phyloP scores from a whole-genome alignment of 2,329 filamentous ascomycete genomes.

The Trematosphaeria pertusa region DNA sequence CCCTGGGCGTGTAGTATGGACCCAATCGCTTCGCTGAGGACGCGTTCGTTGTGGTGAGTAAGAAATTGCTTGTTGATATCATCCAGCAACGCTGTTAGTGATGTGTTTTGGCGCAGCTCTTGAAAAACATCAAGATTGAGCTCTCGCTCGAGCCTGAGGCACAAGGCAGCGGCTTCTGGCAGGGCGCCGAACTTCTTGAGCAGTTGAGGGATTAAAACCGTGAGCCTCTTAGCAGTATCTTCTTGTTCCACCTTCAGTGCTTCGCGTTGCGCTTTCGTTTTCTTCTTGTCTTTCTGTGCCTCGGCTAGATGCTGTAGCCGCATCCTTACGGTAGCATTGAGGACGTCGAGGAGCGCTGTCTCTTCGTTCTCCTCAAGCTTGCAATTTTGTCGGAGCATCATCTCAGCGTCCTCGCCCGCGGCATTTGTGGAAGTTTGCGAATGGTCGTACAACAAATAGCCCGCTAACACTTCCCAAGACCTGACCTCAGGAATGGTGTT shows the following conservation, averaged over 20 bases:
- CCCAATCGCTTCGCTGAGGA: constrained; percentile 81
- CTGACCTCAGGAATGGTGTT: constrained; percentile 80
- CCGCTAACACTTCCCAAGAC: constrained; percentile 87
- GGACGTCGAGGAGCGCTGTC: constrained; percentile 81
- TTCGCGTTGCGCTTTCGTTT: constrained; percentile 60
- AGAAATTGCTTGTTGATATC: constrained; percentile 94
- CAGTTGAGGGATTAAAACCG: constrained; percentile 79
- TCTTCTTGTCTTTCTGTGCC: constrained; percentile 63
- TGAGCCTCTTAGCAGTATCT: constrained; percentile 77
- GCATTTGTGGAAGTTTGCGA: constrained; percentile 63
- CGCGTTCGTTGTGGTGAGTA: constrained; percentile 85
- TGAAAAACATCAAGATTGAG: constrained; percentile 88
- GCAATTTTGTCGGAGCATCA: constrained; percentile 72
- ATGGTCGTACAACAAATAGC: constrained; percentile 92
- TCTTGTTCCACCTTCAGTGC: constrained; percentile 78
- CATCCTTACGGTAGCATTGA: constrained; percentile 81
- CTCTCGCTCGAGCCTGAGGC: constrained; percentile 83
- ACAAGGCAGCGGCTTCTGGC: constrained; percentile 82
- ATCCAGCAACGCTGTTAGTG: constrained; percentile 81
- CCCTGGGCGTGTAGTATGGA: constrained; percentile 85
- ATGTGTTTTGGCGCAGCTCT: constrained; percentile 84
- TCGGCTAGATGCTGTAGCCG: constrained; percentile 72
- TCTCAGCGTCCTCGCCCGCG: constrained; percentile 65
- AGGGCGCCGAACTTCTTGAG: constrained; percentile 94
- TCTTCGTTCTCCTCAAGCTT: constrained; percentile 81